phyloP scores from a whole-genome alignment of 192 early-diverging fungal genomes.

The Entomortierella beljakovae region DNA sequence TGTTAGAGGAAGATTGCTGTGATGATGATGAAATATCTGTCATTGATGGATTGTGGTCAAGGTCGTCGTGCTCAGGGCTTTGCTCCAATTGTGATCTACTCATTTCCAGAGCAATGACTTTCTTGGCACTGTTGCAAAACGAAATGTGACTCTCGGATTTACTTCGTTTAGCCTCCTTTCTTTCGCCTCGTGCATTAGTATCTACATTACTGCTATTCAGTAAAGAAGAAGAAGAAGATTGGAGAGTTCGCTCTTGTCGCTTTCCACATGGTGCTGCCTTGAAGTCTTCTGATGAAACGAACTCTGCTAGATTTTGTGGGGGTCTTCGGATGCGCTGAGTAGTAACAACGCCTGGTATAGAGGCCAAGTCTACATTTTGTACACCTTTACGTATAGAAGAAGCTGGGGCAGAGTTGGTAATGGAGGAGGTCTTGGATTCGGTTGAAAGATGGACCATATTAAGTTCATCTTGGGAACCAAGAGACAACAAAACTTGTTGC shows the following conservation, averaged over 20 bases:
- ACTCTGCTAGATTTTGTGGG: slow-evolving; percentile 49
- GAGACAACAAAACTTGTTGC: not conserved
- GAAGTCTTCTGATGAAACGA: slow-evolving; percentile 52
- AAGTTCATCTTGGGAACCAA: not conserved
- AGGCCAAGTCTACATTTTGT: slow-evolving; percentile 2
- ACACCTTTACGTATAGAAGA: not conserved
- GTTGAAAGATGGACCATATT: too few relatives aligned
- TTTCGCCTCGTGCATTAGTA: not conserved
- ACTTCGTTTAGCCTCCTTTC: slow-evolving; percentile 7
- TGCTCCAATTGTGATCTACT: not conserved
- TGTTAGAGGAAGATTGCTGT: not conserved
- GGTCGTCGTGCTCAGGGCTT: not conserved
- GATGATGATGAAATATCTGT: not conserved
- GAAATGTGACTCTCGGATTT: slow-evolving; percentile 19
- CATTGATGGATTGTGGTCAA: not conserved
- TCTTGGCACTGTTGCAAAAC: not conserved
- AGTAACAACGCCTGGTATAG: slow-evolving; percentile 28
- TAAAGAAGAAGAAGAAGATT: not conserved
- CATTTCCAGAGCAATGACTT: not conserved
- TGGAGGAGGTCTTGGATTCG: too few relatives aligned
- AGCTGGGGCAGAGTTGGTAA: not conserved
- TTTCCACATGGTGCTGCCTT: slow-evolving; percentile 41
- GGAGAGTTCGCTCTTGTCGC: slow-evolving; percentile 8
- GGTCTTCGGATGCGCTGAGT: slow-evolving; percentile 40
- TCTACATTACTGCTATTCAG: not conserved